Evolutionary conservation across 2,329 filamentous ascomycete species (phyloP).

Genomic region (Fusarium heterosporum): DNA sequence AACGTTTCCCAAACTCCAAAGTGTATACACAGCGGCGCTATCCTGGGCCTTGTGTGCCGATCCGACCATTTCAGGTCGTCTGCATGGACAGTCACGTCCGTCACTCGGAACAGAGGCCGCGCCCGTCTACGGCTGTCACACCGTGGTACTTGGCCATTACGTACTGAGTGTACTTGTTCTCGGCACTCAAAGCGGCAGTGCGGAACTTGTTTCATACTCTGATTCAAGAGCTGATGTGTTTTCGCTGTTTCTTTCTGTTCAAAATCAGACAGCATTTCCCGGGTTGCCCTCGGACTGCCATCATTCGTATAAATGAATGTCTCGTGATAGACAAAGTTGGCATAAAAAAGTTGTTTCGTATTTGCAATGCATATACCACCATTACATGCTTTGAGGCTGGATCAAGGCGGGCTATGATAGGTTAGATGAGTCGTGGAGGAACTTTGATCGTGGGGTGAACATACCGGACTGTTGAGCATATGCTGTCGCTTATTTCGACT

Average conservation of each 20-base stretch:
- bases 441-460: conserved; percentile 55
- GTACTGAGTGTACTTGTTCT: conserved; percentile 37
- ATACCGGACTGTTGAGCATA: conserved; percentile 95
- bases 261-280: conserved; percentile 33
- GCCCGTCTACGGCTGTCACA: conserved; percentile 49
- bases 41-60: conserved; percentile 35
- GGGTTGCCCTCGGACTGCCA: conserved; percentile 44
- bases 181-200: conserved; percentile 27
- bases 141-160: conserved; percentile 45
- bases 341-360: conserved; percentile 39
- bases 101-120: conserved; percentile 41
- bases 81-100: conserved; percentile 47
- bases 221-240: conserved; percentile 34
- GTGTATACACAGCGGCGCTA: conserved; percentile 31
- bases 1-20: conserved; percentile 39
- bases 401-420: conserved; percentile 63
- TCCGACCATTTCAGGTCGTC: conserved; percentile 47
- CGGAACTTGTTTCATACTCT: conserved; percentile 33
- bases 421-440: conserved; percentile 10
- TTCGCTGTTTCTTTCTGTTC: conserved; percentile 31
- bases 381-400: conserved; percentile 67
- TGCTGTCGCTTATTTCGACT: conserved; percentile 92
- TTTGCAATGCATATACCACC: conserved; percentile 33
- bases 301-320: conserved; percentile 41
- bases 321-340: conserved; percentile 27